Evolutionary conservation across 441 rosid genomes (phyloP).

Genomic region (Erysimum pusillum): DNA sequence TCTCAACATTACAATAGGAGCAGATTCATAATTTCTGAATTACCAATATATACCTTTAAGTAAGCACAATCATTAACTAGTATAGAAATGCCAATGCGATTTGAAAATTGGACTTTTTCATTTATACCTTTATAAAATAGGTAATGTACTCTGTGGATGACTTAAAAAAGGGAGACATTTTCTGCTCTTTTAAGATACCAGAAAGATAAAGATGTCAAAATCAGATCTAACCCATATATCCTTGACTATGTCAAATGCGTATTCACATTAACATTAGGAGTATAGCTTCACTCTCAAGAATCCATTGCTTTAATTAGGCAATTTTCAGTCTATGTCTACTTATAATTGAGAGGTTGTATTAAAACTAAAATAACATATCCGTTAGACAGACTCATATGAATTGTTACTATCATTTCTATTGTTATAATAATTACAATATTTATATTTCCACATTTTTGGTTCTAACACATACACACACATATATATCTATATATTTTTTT

Average conservation of each 20-base stretch:
- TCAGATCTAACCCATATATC: constrained; percentile 28
- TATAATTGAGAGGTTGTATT: neutral
- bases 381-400: neutral
- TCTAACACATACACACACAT: too few relatives aligned
- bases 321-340: neutral
- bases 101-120: neutral
- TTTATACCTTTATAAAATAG: neutral
- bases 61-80: neutral
- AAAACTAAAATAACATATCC: neutral
- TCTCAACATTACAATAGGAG: neutral
- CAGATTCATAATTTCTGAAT: neutral
- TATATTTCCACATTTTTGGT: too few relatives aligned
- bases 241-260: constrained; percentile 16
- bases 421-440: neutral
- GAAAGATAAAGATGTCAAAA: neutral
- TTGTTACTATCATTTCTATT: neutral
- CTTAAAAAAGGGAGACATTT: constrained; percentile 16
- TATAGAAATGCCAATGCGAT: neutral
- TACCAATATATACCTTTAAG: neutral
- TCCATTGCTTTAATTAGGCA: neutral
- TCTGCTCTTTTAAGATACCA: constrained; percentile 21
- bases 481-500: too few relatives aligned
- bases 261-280: constrained; percentile 12
- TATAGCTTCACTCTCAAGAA: constrained; percentile 8
- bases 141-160: neutral